Evolutionary conservation across 78 protist genomes (phyloP).

Genomic region (Creolimax fragrantissima): DNA sequence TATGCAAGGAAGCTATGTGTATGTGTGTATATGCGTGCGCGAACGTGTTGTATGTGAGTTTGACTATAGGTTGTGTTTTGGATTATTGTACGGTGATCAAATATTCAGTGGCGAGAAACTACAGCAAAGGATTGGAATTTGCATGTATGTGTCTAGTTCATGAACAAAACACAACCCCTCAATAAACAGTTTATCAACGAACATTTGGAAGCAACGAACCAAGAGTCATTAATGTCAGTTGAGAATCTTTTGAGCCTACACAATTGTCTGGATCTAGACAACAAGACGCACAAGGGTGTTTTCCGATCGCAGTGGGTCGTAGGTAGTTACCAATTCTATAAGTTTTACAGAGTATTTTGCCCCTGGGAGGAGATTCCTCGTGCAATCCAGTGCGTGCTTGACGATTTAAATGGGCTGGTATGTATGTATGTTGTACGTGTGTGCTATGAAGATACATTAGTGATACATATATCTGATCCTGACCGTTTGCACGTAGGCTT

Average conservation of each 20-base stretch:
- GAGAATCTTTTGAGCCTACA: background rate
- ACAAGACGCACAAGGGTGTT: background rate
- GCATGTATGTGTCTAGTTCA: too few species aligned
- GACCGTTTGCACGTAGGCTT: background rate
- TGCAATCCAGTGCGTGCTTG: background rate
- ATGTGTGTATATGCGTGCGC: background rate
- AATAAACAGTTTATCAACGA: too few species aligned
- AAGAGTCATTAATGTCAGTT: background rate
- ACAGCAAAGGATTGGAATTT: too few species aligned
- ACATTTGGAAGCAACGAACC: too few species aligned
- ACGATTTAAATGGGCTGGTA: background rate
- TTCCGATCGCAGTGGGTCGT: slow-evolving; percentile 26
- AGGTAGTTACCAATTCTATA: slow-evolving; percentile 25
- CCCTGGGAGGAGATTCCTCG: slow-evolving; percentile 20
- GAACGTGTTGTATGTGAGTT: background rate
- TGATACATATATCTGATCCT: background rate
- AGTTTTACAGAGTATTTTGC: slow-evolving; percentile 28
- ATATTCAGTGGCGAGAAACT: too few species aligned
- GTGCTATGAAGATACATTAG: background rate
- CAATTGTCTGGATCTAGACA: background rate
- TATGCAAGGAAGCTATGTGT: too few species aligned
- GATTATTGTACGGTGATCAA: too few species aligned
- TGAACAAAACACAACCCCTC: too few species aligned
- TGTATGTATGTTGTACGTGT: background rate
- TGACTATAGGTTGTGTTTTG: background rate